Base-by-base conservation (phyloP, 768 basidiomycete genomes). In the Mrakia blollopis region DNA sequence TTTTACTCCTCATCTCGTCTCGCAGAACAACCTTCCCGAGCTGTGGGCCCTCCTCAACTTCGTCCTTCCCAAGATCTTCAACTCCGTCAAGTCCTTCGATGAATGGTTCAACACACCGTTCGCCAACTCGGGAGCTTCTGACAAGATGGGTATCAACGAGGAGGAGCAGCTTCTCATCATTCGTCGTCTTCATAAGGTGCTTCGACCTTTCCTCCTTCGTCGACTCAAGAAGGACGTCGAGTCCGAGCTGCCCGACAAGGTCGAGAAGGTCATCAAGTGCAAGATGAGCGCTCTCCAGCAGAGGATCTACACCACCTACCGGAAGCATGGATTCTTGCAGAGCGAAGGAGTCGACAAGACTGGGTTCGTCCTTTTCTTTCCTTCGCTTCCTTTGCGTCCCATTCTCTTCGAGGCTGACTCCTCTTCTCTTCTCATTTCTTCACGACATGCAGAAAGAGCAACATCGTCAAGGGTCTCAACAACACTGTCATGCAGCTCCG, bases 41-140 rank as follows among this genome's bases (percentile, higher is more conserved):
- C 78, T 84, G 5, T 83, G 94, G 84, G 83, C 83, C 9, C 79
- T 84, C 69, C 82, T 84, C 80, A 84, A 84, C 77, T 84, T 84
- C 77, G 84, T 83, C 39, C 87, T 94, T 8, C 93, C 93, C 21
- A 94, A 92, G 85, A 89, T 98, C 82, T 98, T 99, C 88, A 98
- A 98, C 86, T 98, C 96, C 0, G 94, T 97, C 78, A 96, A 98
- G 83, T 96, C 94, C 30, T 98, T 99, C 83, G 97, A 98, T 81
- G 97, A 98, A 82, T 99, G 97, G 97, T 99, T 98, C 88, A 98
- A 98, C 85, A 97, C 96, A 1, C 97, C 97, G 0, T 99, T 99
- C 80, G 96, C 97, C 78, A 98, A 93, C 84, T 93, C 94, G n/a
- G 96, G 96, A 41, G 92, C 92, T 0, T 79, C 80, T 54, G 97